phyloP scores from a whole-genome alignment of 495 filamentous ascomycete genomes.

The Aspergillus homomorphus region DNA sequence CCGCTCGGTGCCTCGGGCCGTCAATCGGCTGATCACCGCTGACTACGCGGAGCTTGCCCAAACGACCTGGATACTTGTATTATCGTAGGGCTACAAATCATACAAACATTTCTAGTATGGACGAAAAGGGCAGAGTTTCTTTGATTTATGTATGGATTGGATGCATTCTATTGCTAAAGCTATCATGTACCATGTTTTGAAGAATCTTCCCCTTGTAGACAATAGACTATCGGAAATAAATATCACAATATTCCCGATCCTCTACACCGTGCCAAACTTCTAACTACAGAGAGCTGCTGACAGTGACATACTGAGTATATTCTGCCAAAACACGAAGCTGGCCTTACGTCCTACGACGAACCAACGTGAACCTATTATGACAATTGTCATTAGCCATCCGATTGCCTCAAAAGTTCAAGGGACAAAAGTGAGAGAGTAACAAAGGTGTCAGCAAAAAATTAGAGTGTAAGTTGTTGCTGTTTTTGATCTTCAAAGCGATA shows the following conservation, averaged over 20 bases:
- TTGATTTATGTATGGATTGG: too few relatives aligned
- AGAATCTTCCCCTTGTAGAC: not conserved
- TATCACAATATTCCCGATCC: not conserved
- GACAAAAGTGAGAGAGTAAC: conserved; percentile 3
- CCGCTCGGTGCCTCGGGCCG: conserved; percentile 19
- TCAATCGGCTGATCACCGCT: conserved; percentile 7
- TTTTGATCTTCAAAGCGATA: conserved; percentile 50
- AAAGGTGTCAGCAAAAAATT: conserved; percentile 59
- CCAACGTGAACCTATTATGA: conserved; percentile 1
- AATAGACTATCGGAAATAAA: not conserved
- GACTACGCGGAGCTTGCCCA: not conserved
- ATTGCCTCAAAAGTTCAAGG: conserved; percentile 4
- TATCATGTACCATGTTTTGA: not conserved
- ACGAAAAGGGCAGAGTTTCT: too few relatives aligned
- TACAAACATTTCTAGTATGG: too few relatives aligned
- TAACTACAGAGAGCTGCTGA: not conserved
- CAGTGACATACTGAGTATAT: too few relatives aligned
- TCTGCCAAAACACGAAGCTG: not conserved
- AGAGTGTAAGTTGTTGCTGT: conserved; percentile 59
- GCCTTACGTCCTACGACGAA: not conserved
- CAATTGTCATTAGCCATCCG: conserved; percentile 8
- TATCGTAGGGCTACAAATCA: too few relatives aligned
- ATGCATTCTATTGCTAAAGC: not conserved
- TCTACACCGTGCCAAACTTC: not conserved
- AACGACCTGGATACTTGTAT: too few relatives aligned